Evolutionary conservation across 768 basidiomycete genomes (phyloP).

Genomic region (Trametes cubensis): DNA sequence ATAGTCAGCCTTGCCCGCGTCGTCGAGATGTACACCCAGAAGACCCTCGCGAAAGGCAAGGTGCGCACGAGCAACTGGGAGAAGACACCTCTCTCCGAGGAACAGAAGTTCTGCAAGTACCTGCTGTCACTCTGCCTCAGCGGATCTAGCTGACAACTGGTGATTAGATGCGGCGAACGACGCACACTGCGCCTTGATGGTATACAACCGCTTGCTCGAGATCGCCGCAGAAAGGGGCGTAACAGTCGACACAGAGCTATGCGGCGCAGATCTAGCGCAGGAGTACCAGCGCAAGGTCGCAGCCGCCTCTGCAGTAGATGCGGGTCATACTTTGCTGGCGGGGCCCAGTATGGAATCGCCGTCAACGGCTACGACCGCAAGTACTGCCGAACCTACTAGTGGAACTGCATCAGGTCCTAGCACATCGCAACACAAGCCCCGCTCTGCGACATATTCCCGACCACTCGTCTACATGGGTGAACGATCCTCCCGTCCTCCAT

Average conservation of each 20-base stretch:
- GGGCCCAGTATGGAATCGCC: too few species aligned
- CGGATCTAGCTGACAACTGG: not conserved
- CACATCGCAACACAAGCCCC: not conserved
- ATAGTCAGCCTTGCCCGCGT: slow-evolving; percentile 49
- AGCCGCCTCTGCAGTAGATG: not conserved
- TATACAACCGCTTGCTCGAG: slow-evolving; percentile 42
- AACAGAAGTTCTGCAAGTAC: slow-evolving; percentile 36
- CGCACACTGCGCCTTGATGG: slow-evolving; percentile 48
- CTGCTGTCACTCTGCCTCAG: slow-evolving; percentile 22
- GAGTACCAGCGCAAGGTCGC: slow-evolving; percentile 16
- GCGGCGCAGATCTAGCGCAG: slow-evolving; percentile 34
- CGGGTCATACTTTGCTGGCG: not conserved
- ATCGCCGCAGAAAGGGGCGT: slow-evolving; percentile 34
- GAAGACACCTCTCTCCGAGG: slow-evolving; percentile 34
- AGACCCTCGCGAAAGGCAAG: slow-evolving; percentile 45
- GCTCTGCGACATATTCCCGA: not conserved
- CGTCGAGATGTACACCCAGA: slow-evolving; percentile 44
- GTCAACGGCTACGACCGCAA: not conserved
- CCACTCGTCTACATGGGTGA: not conserved
- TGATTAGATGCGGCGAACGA: slow-evolving; percentile 54
- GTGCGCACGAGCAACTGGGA: slow-evolving; percentile 56
- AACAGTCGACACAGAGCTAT: slow-evolving; percentile 26
- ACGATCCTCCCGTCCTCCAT: not conserved
- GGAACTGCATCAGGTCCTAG: not conserved
- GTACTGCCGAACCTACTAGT: not conserved